A percentile compares a stretch with the other conserved stretches of the same genome.
Evolutionary conservation across 352 stramenopile species (phyloP).

Genomic region (Pythium brachiatum): DNA sequence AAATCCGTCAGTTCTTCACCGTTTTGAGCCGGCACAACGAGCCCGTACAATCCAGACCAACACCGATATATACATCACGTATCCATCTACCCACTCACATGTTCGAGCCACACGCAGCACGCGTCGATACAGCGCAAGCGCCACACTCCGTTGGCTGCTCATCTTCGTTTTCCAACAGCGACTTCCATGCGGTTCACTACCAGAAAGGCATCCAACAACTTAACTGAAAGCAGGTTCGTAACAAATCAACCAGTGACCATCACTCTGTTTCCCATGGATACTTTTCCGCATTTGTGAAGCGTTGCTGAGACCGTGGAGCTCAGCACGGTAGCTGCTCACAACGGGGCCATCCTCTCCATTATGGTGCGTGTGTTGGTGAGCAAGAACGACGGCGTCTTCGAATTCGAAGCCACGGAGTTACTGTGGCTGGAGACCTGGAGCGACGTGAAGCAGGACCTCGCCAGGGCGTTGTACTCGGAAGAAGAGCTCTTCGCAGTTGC

Average conservation of each 20-base stretch:
- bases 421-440: constrained; percentile 27
- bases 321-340: neutral
- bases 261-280: constrained; percentile 3
- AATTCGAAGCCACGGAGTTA: constrained; percentile 52
- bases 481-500: constrained; percentile 69
- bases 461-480: constrained; percentile 60
- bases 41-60: neutral
- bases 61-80: neutral
- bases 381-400: constrained; percentile 79
- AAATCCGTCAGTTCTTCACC: neutral
- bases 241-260: neutral
- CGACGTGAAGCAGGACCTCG: constrained; percentile 60
- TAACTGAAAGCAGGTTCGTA: neutral
- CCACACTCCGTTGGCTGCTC: constrained; percentile 24
- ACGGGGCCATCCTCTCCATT: neutral
- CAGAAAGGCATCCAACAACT: neutral
- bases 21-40: neutral
- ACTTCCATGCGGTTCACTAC: constrained; percentile 4
- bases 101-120: constrained; percentile 66
- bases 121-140: constrained; percentile 67
- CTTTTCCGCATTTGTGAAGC: neutral
- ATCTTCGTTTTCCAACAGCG: neutral
- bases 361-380: constrained; percentile 67
- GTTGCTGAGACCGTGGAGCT: neutral
- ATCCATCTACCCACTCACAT: constrained; percentile 42